phyloP scores from a whole-genome alignment of 345 rosid genomes.

The Gossypium thurberi region DNA sequence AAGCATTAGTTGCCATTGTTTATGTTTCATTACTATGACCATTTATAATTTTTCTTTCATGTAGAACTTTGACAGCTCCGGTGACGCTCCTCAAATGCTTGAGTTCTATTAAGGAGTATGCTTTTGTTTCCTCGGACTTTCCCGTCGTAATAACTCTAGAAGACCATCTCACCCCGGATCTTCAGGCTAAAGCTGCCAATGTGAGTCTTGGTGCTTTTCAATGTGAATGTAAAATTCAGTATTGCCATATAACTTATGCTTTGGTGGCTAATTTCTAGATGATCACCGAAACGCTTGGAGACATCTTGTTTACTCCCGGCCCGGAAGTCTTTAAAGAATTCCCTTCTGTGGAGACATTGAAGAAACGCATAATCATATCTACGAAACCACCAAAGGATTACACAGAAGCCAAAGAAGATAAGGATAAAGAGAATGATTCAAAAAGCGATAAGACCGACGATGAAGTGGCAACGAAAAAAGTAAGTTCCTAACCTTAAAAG shows the following conservation, averaged over 20 bases:
- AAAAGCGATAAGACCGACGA: constrained; percentile 35
- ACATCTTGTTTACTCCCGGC: constrained; percentile 67
- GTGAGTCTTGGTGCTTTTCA: constrained; percentile 26
- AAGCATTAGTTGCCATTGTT: neutral
- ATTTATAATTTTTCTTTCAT: constrained; percentile 1
- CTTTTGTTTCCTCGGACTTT: constrained; percentile 71
- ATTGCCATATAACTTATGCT: constrained; percentile 14
- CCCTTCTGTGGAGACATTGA: constrained; percentile 68
- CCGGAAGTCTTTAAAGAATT: constrained; percentile 73
- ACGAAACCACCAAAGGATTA: constrained; percentile 96
- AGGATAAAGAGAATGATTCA: constrained; percentile 34
- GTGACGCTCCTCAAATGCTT: constrained; percentile 70
- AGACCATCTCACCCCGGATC: constrained; percentile 85
- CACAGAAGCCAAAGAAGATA: constrained; percentile 39
- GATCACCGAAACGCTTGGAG: constrained; percentile 72
- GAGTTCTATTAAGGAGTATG: constrained; percentile 62
- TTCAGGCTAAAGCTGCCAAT: constrained; percentile 85
- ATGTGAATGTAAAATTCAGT: constrained; percentile 9
- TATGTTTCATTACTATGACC: too few relatives aligned
- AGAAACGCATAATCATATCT: constrained; percentile 66
- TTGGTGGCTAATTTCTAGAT: constrained; percentile 44
- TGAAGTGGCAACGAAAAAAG: constrained; percentile 64
- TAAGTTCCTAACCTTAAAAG: constrained; percentile 33
- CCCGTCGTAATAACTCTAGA: constrained; percentile 91
- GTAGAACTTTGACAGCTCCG: constrained; percentile 83